Percentiles rank a stretch among this genome's conserved stretches.
Evolutionary conservation across 164 flowering plant species (phyloP).

Genomic region (Aristolochia contorta): DNA sequence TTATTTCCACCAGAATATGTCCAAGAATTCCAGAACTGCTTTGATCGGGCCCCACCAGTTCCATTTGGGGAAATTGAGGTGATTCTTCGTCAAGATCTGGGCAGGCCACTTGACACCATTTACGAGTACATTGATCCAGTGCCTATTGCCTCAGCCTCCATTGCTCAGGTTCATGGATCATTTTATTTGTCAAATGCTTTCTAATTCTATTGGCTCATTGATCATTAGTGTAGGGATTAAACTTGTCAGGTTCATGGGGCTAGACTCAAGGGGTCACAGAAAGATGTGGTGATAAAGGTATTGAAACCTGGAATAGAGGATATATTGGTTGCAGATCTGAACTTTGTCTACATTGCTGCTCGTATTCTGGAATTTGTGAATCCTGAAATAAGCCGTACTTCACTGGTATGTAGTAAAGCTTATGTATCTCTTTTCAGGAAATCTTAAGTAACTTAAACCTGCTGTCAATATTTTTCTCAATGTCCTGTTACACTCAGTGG

Average conservation of each 20-base stretch:
- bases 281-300: constrained; percentile 90
- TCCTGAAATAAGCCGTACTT: constrained; percentile 77
- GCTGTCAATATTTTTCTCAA: no score
- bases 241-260: constrained; percentile 81
- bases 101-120: constrained; percentile 71
- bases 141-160: constrained; percentile 97
- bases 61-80: constrained; percentile 71
- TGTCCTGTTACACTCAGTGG: no score
- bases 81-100: constrained; percentile 63
- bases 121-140: constrained; percentile 85
- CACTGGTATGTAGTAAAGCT: constrained; percentile 46
- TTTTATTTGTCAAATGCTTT: neutral
- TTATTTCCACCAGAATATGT: constrained; percentile 87
- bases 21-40: constrained; percentile 84
- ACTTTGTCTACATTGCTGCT: constrained; percentile 79
- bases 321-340: constrained; percentile 79
- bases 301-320: constrained; percentile 95
- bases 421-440: no score
- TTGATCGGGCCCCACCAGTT: constrained; percentile 78
- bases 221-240: neutral
- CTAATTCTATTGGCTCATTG: neutral
- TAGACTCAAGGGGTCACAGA: constrained; percentile 63
- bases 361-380: constrained; percentile 85
- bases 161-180: constrained; percentile 67
- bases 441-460: no score